phyloP scores from a whole-genome alignment of 768 basidiomycete species.

The Boletus rex-veris region DNA sequence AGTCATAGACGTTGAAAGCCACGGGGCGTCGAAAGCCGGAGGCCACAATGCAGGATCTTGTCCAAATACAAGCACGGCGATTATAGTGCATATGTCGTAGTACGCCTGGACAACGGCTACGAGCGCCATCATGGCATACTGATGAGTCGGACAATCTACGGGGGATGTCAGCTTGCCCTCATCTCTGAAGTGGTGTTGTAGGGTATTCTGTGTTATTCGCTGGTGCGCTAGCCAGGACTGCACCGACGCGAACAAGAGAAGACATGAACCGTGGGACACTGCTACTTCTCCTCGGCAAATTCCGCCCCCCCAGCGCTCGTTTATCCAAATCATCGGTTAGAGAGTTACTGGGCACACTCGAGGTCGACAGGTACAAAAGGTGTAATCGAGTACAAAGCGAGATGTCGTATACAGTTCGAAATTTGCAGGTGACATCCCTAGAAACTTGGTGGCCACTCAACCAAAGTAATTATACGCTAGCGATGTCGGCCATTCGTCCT shows the following conservation, averaged over 20 bases:
- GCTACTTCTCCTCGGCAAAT: too few species aligned
- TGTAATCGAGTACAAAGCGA: constrained; percentile 12
- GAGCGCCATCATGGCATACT: too few species aligned
- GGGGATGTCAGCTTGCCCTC: too few species aligned
- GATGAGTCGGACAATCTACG: too few species aligned
- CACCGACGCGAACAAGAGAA: too few species aligned
- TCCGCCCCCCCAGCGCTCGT: too few species aligned
- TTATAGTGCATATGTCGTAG: not conserved
- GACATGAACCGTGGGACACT: too few species aligned
- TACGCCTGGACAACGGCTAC: not conserved
- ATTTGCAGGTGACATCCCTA: not conserved
- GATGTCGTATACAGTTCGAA: not conserved
- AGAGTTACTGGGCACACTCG: too few species aligned
- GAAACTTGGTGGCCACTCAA: constrained; percentile 1
- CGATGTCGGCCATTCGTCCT: constrained; percentile 44
- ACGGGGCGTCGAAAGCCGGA: not conserved
- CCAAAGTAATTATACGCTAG: constrained; percentile 56
- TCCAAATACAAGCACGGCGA: not conserved
- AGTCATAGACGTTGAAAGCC: not conserved
- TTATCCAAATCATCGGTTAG: too few species aligned
- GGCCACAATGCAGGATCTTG: not conserved
- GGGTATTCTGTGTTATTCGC: too few species aligned
- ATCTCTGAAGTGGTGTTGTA: too few species aligned
- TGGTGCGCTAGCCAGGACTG: too few species aligned
- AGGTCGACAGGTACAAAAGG: not conserved